Conservation (phyloP, 2,329 filamentous ascomycete genomes). For the Colletotrichum higginsianum region DNA sequence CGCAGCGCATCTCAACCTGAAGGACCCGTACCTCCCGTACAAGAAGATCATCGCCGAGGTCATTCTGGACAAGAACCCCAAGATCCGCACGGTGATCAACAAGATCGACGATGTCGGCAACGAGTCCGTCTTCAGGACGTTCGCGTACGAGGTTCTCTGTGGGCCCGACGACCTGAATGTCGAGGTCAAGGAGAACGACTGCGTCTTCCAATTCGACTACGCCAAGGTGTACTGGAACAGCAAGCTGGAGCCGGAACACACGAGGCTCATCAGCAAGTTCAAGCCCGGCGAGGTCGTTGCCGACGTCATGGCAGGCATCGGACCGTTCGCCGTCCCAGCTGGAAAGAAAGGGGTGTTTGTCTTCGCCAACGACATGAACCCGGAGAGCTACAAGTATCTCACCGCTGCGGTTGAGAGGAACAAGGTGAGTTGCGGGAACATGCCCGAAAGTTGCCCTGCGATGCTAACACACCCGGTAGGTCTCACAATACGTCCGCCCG, state of each 20-base stretch:
- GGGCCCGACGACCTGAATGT: slow-evolving; percentile 89
- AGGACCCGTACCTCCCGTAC: slow-evolving; percentile 86
- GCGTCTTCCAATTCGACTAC: slow-evolving; percentile 94
- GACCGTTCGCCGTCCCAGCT: slow-evolving; percentile 93
- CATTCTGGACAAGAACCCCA: slow-evolving; percentile 89
- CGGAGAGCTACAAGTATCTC: slow-evolving; percentile 84
- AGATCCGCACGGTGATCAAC: slow-evolving; percentile 92
- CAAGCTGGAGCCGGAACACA: slow-evolving; percentile 90
- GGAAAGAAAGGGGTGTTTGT: slow-evolving; percentile 93
- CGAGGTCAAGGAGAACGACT: slow-evolving; percentile 84
- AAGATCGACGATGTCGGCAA: slow-evolving; percentile 91
- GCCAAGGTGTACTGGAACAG: slow-evolving; percentile 99
- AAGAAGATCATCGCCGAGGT: slow-evolving; percentile 89
- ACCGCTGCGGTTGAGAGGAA: slow-evolving; percentile 80
- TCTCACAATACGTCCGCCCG: slow-evolving; percentile 78
- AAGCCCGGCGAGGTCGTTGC: slow-evolving; percentile 88
- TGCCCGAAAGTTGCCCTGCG: neutral
- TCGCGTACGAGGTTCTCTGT: slow-evolving; percentile 90
- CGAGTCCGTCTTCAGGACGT: slow-evolving; percentile 90
- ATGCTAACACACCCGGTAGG: slow-evolving; percentile 58
- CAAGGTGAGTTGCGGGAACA: slow-evolving; percentile 70
- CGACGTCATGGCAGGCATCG: slow-evolving; percentile 98
- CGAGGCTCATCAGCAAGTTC: slow-evolving; percentile 83
- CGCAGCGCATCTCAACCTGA: slow-evolving; percentile 89
- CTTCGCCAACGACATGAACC: slow-evolving; percentile 97